Conservation (phyloP, 768 basidiomycete genomes). For the Amanita rimosa region DNA sequence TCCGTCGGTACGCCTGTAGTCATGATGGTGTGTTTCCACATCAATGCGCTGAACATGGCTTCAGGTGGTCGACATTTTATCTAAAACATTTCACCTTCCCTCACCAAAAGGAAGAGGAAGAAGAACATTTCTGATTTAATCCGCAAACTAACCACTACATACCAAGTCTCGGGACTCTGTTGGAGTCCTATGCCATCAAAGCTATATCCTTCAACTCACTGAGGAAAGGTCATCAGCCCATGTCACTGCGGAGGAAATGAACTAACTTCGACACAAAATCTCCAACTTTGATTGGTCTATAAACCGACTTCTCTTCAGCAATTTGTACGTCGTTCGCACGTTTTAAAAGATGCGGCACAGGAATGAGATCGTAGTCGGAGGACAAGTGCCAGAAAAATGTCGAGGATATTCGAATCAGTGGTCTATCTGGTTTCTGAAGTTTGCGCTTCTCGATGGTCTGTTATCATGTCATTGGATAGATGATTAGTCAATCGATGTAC, state of each 20-base stretch:
- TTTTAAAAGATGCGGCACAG: slow-evolving; percentile 42
- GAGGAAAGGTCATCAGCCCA: slow-evolving; percentile 3
- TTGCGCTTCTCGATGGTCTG: slow-evolving; percentile 59
- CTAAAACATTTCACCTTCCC: slow-evolving; percentile 5
- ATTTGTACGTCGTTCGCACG: slow-evolving; percentile 35
- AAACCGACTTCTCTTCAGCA: slow-evolving; percentile 30
- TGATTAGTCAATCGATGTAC: slow-evolving; percentile 10
- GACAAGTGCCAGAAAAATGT: slow-evolving; percentile 95
- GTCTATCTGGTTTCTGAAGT: slow-evolving; percentile 54
- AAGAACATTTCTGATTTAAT: slow-evolving; percentile 3
- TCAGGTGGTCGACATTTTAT: slow-evolving; percentile 5
- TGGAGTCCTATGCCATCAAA: slow-evolving; percentile 47
- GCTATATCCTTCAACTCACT: slow-evolving; percentile 80
- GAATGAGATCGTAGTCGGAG: slow-evolving; percentile 69
- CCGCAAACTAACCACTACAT: background rate
- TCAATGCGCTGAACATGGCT: background rate
- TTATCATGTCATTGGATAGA: background rate
- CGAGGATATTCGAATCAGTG: slow-evolving; percentile 88
- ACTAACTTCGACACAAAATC: slow-evolving; percentile 76
- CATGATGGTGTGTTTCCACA: slow-evolving; percentile 7
- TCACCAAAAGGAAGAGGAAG: slow-evolving; percentile 1
- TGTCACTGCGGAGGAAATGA: slow-evolving; percentile 2
- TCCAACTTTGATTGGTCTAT: slow-evolving; percentile 77
- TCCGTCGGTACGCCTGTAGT: slow-evolving; percentile 14
- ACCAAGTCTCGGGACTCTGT: background rate